Base-by-base conservation (phyloP, 495 filamentous ascomycete species). In the Hypoxylon fuscum region DNA sequence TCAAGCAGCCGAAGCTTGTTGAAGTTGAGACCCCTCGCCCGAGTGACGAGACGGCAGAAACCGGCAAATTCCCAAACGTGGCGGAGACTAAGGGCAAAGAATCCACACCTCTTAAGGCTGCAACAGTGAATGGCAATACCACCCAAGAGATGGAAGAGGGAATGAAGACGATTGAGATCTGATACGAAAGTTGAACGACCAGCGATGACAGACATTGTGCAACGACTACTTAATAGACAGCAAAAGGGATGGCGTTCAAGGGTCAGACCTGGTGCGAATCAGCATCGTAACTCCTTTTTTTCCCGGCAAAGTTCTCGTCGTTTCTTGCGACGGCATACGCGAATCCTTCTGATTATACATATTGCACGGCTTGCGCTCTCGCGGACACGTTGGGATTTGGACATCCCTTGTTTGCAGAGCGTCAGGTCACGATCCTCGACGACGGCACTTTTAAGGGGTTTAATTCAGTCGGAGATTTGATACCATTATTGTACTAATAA, bases 81-180 rank as follows among this genome's bases (percentile, higher is more conserved):
- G 37, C 50, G 2, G 68, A 72, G 12, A 12, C 55, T 20, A 68
- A 66, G 29, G 62, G 52, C 25, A 72, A 70, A 44, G 66, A 56
- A 15, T 12, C 55, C 2, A 49, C 62, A 12, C 25, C 64, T 1
- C 47, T 58, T 21, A 74, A 72, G 22, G 60, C 64, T 11, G 41
- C 60, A 52, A 32, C 48, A 18, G 40, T 46, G 35, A 74, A 71
- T 47, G 71, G 68, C 27, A 59, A 59, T 32, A 37, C 18, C 2
- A 29, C 38, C 29, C 32, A 61, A 47, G 61, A 66, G 12, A 59
- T 77, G 8, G 81, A 81, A 55, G 79, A 76, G 43, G 71, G 73
- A 18, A 84, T 85, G 82, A 85, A 84, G 72, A 82, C 79, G 35
- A 84, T 85, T 64, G 82, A 85, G 72, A 85, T 85, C 52, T 85